Evolutionary conservation across 1,139 yeast species (phyloP).

Genomic region (Casaregolazyma suthepensis): DNA sequence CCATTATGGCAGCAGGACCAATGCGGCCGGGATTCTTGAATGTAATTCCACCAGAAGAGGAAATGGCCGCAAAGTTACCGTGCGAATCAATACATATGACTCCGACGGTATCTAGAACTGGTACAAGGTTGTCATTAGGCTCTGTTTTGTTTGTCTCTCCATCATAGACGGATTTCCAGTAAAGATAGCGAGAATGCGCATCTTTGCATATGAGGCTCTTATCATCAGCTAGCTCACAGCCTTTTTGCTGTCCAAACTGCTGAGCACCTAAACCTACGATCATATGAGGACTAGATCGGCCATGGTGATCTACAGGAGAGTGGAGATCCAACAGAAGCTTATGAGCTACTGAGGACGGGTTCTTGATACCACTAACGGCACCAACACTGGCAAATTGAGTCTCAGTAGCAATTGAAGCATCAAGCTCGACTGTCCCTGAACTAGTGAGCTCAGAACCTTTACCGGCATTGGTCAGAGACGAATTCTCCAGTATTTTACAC

Average conservation of each 20-base stretch:
- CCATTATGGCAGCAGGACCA: constrained; percentile 38
- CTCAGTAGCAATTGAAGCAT: constrained; percentile 35
- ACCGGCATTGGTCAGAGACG: constrained; percentile 51
- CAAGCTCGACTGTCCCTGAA: constrained; percentile 48
- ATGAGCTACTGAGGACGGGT: constrained; percentile 29
- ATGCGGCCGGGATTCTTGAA: constrained; percentile 35
- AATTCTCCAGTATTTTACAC: constrained; percentile 38
- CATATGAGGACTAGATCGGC: constrained; percentile 32
- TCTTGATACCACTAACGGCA: constrained; percentile 25
- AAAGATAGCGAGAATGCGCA: not conserved
- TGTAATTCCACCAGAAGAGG: constrained; percentile 38
- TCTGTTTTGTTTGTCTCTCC: not conserved
- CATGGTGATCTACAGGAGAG: constrained; percentile 18
- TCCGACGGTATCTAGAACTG: constrained; percentile 34
- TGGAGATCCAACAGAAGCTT: constrained; percentile 14
- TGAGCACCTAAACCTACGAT: constrained; percentile 33
- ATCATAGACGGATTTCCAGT: constrained; percentile 1
- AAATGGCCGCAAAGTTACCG: constrained; percentile 27
- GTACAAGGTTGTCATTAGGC: not conserved
- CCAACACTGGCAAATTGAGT: constrained; percentile 28
- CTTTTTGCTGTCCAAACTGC: not conserved
- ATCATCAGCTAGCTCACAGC: not conserved
- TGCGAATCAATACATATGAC: constrained; percentile 29
- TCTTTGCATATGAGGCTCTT: not conserved
- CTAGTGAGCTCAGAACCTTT: constrained; percentile 47